Conservation (phyloP, 306 rosid species). For the Castanopsis chinensis region DNA sequence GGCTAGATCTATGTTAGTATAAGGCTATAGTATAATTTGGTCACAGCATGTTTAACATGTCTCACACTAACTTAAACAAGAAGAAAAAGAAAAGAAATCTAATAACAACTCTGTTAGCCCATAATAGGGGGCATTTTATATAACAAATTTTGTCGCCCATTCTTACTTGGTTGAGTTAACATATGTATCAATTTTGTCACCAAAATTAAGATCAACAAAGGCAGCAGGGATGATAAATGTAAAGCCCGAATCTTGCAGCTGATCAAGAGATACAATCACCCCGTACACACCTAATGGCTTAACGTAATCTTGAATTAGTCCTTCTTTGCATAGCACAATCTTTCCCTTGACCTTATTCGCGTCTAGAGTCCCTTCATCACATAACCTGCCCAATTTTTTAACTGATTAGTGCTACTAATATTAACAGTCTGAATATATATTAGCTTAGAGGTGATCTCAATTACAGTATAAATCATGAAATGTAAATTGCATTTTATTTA, state of each 20-base stretch:
- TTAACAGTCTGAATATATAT: background rate
- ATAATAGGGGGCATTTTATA: no score
- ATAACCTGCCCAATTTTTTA: background rate
- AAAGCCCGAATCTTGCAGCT: conserved; percentile 25
- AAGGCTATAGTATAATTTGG: no score
- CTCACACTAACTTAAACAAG: no score
- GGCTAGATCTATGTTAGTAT: no score
- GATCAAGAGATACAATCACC: conserved; percentile 32
- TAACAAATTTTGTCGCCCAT: no score
- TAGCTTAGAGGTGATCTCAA: no score
- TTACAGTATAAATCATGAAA: background rate
- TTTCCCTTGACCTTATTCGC: conserved; percentile 56
- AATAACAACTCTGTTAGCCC: no score
- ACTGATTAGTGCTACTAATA: no score
- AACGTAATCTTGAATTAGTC: conserved; percentile 39
- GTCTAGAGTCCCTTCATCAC: conserved; percentile 52
- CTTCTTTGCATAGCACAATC: conserved; percentile 59
- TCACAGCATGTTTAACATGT: no score
- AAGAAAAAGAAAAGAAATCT: no score
- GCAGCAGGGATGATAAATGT: conserved; percentile 46
- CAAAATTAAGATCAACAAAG: conserved; percentile 31
- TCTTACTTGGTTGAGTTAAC: conserved; percentile 73
- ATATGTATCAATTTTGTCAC: conserved; percentile 41
- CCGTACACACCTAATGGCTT: conserved; percentile 51
- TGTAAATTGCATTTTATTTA: background rate